Percentiles rank a stretch among this genome's conserved stretches.
phyloP scores from a whole-genome alignment of 2,329 filamentous ascomycete species.

The Aspergillus neotritici region DNA sequence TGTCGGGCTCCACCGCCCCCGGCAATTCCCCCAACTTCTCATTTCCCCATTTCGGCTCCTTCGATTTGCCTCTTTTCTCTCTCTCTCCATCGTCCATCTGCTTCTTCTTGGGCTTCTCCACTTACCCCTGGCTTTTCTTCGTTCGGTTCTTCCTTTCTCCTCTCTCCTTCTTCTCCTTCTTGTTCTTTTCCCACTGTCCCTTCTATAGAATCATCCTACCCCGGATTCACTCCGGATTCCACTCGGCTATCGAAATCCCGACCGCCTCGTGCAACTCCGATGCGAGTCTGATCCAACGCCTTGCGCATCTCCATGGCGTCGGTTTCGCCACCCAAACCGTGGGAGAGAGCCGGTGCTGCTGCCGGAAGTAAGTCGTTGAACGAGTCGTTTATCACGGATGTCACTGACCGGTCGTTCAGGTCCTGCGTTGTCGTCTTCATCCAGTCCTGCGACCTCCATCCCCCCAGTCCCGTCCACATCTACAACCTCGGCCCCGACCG shows the following conservation, averaged over 20 bases:
- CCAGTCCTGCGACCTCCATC: slow-evolving; percentile 21
- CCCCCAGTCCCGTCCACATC: slow-evolving; percentile 33
- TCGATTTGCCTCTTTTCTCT: slow-evolving; percentile 10
- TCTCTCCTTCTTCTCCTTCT: slow-evolving; percentile 8
- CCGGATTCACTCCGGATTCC: not conserved
- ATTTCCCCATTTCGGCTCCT: slow-evolving; percentile 1
- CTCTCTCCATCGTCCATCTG: no score
- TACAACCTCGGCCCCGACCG: slow-evolving; percentile 32
- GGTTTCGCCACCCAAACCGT: slow-evolving; percentile 89
- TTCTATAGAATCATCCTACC: slow-evolving; percentile 1
- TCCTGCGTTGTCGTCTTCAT: slow-evolving; percentile 22
- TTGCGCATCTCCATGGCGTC: slow-evolving; percentile 46
- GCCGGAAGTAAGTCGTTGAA: slow-evolving; percentile 46
- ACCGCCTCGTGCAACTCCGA: slow-evolving; percentile 15
- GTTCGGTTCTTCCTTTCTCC: no score
- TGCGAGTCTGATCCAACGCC: slow-evolving; percentile 23
- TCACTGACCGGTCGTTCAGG: slow-evolving; percentile 10
- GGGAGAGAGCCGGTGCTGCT: slow-evolving; percentile 71
- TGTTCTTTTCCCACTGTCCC: slow-evolving; percentile 6
- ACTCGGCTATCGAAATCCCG: not conserved
- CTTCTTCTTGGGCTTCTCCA: slow-evolving; percentile 1
- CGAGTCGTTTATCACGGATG: slow-evolving; percentile 4
- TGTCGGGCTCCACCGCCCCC: slow-evolving; percentile 13
- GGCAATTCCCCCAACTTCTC: not conserved
- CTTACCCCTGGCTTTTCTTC: no score